Base-by-base conservation (phyloP, 257 asterid genomes). In the Cinchona pubescens region DNA sequence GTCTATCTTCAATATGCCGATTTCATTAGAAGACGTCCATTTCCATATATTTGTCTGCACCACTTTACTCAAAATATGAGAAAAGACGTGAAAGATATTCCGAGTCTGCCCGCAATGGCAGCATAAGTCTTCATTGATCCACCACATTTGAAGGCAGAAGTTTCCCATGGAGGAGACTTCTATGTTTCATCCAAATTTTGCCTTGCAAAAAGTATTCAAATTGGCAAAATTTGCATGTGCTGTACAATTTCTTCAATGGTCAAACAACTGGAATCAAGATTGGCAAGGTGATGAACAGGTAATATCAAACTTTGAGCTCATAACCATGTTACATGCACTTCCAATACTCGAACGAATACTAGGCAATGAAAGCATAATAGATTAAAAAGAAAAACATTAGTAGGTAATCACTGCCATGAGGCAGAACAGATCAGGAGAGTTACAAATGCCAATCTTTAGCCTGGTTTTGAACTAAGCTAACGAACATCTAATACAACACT, bases 401-500 rank as follows among this genome's bases (percentile, higher is more conserved):
- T n/a, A n/a, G n/a, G n/a, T n/a, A n/a, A 15, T 29, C n/a, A 14
- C 43, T 32, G 0, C n/a, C 1, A 61, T 11, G 37, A 21, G 10
- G 9, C 35, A 46, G 2, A 13, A 27, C 48, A 59, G 29, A 29
- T 69, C 12, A 13, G 10, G 16, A 69, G 42, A 29, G 42, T 34
- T 16, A 7, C 30, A 27, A 3, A 27, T 27, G 15, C 27, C 60
- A 68, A 45, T 4, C 40, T 34, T 27, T 16, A 40, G 1, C 69
- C 69, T 64, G 34, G 55, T 13, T 67, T 35, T 15, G 27, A 3
- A 72, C 67, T 69, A 38, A 30, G 35, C 23, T 25, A 40, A 30
- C 30, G 30, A 40, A 30, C 30, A 32, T 76, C 46, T 59, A 15
- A 61, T 61, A 75, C 79, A 75, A n/a, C 74, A 75, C 65, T 16